Percentiles rank a stretch among this genome's conserved stretches.
Evolutionary conservation across 345 rosid genomes (phyloP).

Genomic region (Toxicodendron radicans): DNA sequence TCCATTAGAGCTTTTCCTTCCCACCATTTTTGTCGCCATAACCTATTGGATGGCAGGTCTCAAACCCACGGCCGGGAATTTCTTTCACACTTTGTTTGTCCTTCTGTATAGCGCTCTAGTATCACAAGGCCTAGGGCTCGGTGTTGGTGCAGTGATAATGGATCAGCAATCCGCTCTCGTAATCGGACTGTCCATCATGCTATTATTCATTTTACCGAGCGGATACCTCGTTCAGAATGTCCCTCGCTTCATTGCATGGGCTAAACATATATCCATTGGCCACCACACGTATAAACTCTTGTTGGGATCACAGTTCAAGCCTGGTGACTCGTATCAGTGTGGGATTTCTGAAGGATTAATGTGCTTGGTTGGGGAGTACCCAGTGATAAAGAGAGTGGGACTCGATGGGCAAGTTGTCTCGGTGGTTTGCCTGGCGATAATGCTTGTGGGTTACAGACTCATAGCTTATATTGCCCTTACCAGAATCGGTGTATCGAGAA

Average conservation of each 20-base stretch:
- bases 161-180: constrained; percentile 38
- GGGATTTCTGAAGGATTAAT: too few species aligned
- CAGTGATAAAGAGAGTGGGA: too few species aligned
- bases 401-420: too few species aligned
- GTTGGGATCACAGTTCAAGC: too few species aligned
- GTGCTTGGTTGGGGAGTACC: too few species aligned
- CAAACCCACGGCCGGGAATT: constrained; percentile 33
- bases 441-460: constrained; percentile 45
- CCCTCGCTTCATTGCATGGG: too few species aligned
- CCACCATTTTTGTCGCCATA: constrained; percentile 45
- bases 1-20: constrained; percentile 80
- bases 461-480: constrained; percentile 48
- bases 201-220: constrained; percentile 37
- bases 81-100: constrained; percentile 45
- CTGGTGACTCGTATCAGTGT: too few species aligned
- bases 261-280: too few species aligned
- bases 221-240: too few species aligned
- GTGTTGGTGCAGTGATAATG: constrained; percentile 54
- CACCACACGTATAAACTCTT: too few species aligned
- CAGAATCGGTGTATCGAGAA: constrained; percentile 33
- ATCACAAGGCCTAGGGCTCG: constrained; percentile 56
- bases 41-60: constrained; percentile 86
- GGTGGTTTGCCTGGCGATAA: constrained; percentile 34
- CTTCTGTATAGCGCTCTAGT: constrained; percentile 42
- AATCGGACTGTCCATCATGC: constrained; percentile 42